phyloP scores from a whole-genome alignment of 768 basidiomycete genomes.

The Cystobasidium tubakii region DNA sequence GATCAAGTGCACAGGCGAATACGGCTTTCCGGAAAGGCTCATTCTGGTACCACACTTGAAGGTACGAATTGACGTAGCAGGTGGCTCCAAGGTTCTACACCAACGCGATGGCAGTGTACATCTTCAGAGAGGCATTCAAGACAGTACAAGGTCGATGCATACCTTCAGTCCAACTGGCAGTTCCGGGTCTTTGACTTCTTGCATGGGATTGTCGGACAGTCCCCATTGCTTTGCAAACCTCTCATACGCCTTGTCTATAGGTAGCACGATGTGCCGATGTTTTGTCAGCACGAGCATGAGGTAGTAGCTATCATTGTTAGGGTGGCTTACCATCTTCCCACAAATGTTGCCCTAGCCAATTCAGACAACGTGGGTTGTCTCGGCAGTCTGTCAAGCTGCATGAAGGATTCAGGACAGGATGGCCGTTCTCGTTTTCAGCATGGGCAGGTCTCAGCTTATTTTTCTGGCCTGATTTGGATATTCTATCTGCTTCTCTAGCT shows the following conservation, averaged over 20 bases:
- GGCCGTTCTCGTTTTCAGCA: not conserved
- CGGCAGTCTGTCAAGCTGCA: conserved; percentile 54
- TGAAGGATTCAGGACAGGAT: not conserved
- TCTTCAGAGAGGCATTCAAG: not conserved
- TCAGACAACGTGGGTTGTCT: conserved; percentile 75
- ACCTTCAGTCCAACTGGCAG: conserved; percentile 29
- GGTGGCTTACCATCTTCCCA: conserved; percentile 57
- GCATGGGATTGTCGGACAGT: conserved; percentile 19
- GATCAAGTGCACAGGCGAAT: conserved; percentile 64
- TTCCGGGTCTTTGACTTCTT: not conserved
- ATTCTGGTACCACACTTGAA: conserved; percentile 93
- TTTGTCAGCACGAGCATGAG: not conserved
- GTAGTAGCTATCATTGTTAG: not conserved
- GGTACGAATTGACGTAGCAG: conserved; percentile 90
- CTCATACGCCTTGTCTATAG: conserved; percentile 4
- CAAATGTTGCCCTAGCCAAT: conserved; percentile 73
- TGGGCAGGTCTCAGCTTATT: conserved; percentile 4
- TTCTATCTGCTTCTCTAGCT: not conserved
- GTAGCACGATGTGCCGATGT: too few relatives aligned
- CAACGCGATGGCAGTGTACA: not conserved
- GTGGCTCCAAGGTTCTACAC: conserved; percentile 87
- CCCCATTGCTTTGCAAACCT: conserved; percentile 25
- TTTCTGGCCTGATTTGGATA: not conserved
- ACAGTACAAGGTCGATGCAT: not conserved
- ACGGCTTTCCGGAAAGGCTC: conserved; percentile 73